Evolutionary conservation across 352 stramenopile species (phyloP).

Genomic region (Plasmopara halstedii): DNA sequence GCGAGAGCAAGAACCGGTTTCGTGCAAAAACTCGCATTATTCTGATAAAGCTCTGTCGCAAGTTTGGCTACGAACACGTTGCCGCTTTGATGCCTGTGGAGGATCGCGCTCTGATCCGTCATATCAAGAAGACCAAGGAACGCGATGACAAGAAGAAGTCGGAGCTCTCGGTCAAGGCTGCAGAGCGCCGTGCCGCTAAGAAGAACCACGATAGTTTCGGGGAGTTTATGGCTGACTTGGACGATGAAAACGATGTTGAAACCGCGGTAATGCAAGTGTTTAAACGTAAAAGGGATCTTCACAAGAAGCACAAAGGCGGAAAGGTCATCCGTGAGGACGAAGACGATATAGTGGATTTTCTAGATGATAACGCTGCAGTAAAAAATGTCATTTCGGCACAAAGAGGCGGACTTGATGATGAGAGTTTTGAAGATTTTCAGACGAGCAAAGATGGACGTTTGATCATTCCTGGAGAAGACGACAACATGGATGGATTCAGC

Average conservation of each 20-base stretch:
- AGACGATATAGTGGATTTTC: slow-evolving; percentile 91
- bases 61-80: slow-evolving; percentile 91
- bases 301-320: slow-evolving; percentile 68
- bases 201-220: slow-evolving; percentile 61
- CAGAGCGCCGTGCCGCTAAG: slow-evolving; percentile 32
- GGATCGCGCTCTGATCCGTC: slow-evolving; percentile 88
- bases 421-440: slow-evolving; percentile 80
- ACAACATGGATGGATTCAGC: slow-evolving; percentile 35
- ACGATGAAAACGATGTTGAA: slow-evolving; percentile 70
- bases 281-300: slow-evolving; percentile 71
- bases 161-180: slow-evolving; percentile 44
- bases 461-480: slow-evolving; percentile 64
- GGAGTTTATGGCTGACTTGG: slow-evolving; percentile 76
- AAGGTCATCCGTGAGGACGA: slow-evolving; percentile 74
- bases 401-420: slow-evolving; percentile 23
- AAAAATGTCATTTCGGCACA: slow-evolving; percentile 76
- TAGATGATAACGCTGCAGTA: slow-evolving; percentile 84
- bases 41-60: slow-evolving; percentile 92
- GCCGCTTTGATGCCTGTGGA: slow-evolving; percentile 84
- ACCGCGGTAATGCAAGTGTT: slow-evolving; percentile 78
- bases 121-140: slow-evolving; percentile 95
- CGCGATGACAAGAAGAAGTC: slow-evolving; percentile 85
- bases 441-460: slow-evolving; percentile 88
- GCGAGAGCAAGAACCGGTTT: slow-evolving; percentile 94
- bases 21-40: slow-evolving; percentile 94